Conservation (phyloP, 768 basidiomycete species). For the Mycena filopes region DNA sequence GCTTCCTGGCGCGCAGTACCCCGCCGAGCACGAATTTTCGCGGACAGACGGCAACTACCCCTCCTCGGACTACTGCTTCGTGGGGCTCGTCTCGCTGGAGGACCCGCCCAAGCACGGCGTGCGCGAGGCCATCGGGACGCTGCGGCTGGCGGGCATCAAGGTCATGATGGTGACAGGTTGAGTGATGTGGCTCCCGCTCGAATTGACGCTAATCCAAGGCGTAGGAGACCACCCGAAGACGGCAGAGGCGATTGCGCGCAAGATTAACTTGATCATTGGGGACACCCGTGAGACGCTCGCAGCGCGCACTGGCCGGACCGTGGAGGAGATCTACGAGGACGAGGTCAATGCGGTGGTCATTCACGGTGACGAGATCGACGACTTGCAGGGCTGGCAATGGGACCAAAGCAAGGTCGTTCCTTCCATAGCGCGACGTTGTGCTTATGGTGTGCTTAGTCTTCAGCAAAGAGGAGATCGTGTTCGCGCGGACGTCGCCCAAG, state of each 20-base stretch:
- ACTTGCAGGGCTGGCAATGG: conserved; percentile 78
- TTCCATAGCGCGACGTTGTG: neutral
- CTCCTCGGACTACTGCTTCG: conserved; percentile 66
- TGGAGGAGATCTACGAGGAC: conserved; percentile 74
- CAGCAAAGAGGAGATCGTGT: conserved; percentile 75
- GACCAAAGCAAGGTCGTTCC: conserved; percentile 68
- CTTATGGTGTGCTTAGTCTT: conserved; percentile 56
- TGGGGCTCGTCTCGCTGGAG: conserved; percentile 73
- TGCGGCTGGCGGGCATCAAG: conserved; percentile 77
- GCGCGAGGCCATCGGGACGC: conserved; percentile 76
- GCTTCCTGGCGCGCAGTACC: conserved; percentile 61
- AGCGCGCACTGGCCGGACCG: conserved; percentile 61
- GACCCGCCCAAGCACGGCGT: conserved; percentile 80
- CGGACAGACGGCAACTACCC: conserved; percentile 67
- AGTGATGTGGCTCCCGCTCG: conserved; percentile 14
- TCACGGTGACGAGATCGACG: conserved; percentile 76
- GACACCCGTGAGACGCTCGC: conserved; percentile 72
- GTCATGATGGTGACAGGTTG: conserved; percentile 85
- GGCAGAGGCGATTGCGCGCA: conserved; percentile 77
- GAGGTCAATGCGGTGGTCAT: conserved; percentile 74
- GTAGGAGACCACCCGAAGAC: conserved; percentile 78
- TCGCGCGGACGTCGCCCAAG: conserved; percentile 77
- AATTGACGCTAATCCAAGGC: neutral
- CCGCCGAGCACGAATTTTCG: conserved; percentile 60
- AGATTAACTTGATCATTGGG: conserved; percentile 75